A percentile compares a stretch with the other conserved stretches of the same genome.
phyloP scores from a whole-genome alignment of 225 moss, liverwort and hornwort genomes.

The Marchantia polymorpha region DNA sequence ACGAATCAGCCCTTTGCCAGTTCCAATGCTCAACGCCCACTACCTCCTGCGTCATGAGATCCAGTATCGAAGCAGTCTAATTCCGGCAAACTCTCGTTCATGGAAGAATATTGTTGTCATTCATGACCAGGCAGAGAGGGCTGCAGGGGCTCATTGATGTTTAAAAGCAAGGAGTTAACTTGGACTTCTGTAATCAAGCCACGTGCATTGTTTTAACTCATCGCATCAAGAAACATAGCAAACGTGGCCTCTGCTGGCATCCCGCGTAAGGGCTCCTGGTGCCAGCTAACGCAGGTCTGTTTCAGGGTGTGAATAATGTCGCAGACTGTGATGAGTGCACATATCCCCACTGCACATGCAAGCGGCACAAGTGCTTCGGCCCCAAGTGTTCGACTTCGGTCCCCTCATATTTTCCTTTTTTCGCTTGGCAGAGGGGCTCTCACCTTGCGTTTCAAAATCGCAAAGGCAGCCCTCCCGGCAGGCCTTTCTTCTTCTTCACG shows the following conservation, averaged over 20 bases:
- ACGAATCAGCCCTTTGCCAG: background rate
- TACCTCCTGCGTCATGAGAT: background rate
- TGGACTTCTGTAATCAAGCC: background rate
- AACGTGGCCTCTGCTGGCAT: conserved; percentile 15
- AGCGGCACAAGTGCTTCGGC: background rate
- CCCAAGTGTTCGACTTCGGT: background rate
- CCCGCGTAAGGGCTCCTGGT: background rate
- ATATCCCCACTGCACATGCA: background rate
- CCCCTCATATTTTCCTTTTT: background rate
- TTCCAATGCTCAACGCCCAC: background rate
- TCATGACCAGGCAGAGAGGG: background rate
- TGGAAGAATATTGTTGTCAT: background rate
- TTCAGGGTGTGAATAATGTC: background rate
- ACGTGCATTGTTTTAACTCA: background rate
- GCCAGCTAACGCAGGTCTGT: conserved; percentile 7
- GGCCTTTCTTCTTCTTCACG: background rate
- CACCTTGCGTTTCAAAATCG: background rate
- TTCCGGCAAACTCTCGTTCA: background rate
- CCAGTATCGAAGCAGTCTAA: background rate
- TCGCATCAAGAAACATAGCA: background rate
- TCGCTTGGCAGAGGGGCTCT: background rate
- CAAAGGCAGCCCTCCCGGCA: background rate
- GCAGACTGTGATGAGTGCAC: background rate
- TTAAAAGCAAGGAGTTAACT: background rate
- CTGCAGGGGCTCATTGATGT: background rate